Evolutionary conservation across 2,329 filamentous ascomycete species (phyloP).

Genomic region (Fusarium miscanthi): DNA sequence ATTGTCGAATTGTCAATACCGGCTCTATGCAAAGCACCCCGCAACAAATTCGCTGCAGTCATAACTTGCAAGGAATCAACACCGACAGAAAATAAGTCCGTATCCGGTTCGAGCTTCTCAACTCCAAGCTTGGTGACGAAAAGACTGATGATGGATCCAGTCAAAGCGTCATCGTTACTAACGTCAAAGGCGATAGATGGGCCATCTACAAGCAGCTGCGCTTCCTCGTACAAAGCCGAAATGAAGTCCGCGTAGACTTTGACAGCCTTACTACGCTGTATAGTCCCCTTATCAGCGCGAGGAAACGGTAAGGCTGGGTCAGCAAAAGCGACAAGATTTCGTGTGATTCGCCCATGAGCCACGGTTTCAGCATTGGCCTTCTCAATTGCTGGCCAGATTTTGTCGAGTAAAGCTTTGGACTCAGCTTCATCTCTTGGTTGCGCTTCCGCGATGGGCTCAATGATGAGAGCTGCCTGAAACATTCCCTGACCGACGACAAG

Average conservation of each 20-base stretch:
- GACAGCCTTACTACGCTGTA: neutral
- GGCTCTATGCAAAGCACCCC: rapidly evolving
- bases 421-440: neutral
- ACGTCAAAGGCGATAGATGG: neutral
- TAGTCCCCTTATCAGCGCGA: neutral
- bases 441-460: neutral
- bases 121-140: neutral
- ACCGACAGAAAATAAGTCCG: neutral
- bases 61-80: neutral
- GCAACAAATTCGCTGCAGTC: neutral
- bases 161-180: rapidly evolving
- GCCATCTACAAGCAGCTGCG: rapidly evolving
- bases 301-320: neutral
- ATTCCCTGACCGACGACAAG: neutral
- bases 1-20: rapidly evolving
- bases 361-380: neutral
- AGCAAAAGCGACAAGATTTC: neutral
- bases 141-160: neutral
- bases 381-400: neutral
- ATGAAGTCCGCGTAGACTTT: neutral
- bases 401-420: neutral
- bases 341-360: neutral
- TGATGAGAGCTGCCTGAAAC: slow-evolving; percentile 10
- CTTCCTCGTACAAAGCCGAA: neutral
- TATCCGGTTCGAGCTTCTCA: rapidly evolving